Evolutionary conservation across 169 alveolate species (phyloP).

Genomic region (Prorocentrum cordatum): DNA sequence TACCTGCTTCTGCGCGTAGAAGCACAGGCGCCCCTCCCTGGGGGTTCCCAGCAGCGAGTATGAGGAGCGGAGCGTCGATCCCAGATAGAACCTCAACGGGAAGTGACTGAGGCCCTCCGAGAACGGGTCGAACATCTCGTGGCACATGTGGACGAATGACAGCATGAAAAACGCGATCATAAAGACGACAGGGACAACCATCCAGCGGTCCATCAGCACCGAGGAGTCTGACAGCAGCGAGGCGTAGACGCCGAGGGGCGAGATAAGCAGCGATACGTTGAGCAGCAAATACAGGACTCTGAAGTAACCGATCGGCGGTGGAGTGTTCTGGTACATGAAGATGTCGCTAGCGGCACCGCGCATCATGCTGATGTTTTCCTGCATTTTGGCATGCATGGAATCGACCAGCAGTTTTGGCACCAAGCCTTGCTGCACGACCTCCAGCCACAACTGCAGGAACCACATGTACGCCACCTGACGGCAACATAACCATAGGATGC

Average conservation of each 20-base stretch:
- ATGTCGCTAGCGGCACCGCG: not conserved
- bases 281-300: not conserved
- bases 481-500: no score
- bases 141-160: not conserved
- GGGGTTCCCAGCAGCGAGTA: no score
- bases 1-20: no score
- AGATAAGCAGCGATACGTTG: not conserved
- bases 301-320: constrained; percentile 4
- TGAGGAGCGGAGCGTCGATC: not conserved
- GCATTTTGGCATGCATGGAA: not conserved
- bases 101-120: not conserved
- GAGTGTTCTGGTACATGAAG: not conserved
- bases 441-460: not conserved
- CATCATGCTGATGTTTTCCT: not conserved
- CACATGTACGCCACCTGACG: not conserved
- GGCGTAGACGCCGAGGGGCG: not conserved
- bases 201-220: not conserved
- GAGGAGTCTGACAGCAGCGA: not conserved
- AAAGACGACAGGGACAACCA: not conserved
- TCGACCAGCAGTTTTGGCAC: not conserved
- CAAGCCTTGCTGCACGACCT: not conserved
- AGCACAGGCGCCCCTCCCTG: no score
- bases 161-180: not conserved
- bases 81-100: not conserved
- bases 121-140: constrained; percentile 11